Conservation (phyloP, 1,284 basidiomycete species). For the Trametes hirsuta region DNA sequence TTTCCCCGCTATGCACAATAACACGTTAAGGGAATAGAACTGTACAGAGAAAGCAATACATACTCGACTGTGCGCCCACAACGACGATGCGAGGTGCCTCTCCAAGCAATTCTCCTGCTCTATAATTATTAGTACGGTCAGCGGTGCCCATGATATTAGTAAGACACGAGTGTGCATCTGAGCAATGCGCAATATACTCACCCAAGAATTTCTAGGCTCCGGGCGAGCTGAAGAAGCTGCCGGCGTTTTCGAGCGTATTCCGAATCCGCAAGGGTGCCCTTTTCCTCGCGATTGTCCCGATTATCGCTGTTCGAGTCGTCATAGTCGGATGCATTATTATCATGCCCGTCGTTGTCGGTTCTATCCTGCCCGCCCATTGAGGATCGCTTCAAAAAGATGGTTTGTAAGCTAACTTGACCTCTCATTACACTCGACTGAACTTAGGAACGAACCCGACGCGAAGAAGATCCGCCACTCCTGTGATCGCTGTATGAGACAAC, state of each 20-base stretch:
- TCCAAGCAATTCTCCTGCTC: conserved; percentile 18
- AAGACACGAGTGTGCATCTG: background rate
- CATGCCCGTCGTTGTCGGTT: background rate
- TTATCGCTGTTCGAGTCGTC: background rate
- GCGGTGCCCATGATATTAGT: no score
- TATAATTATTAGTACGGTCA: background rate
- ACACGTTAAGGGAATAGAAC: background rate
- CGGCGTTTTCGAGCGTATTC: conserved; percentile 51
- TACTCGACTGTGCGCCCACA: conserved; percentile 37
- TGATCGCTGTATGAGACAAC: no score
- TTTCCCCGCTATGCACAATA: conserved; percentile 44
- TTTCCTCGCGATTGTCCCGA: background rate
- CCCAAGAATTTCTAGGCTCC: conserved; percentile 49
- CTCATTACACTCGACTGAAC: no score
- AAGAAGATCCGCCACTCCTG: no score
- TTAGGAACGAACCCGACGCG: no score
- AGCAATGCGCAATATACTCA: conserved; percentile 20
- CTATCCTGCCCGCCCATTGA: background rate
- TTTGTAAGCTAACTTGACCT: no score
- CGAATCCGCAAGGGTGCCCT: background rate
- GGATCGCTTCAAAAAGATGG: background rate
- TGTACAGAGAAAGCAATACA: conserved; percentile 4
- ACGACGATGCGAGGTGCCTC: conserved; percentile 30
- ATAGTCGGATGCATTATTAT: background rate
- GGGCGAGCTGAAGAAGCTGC: conserved; percentile 50